A percentile compares a stretch with the other conserved stretches of the same genome.
These are phyloP conservation scores for Sclerospora graminicola DNA, from an alignment of 352 stramenopile species.

Conservation along the genomic window DNA sequence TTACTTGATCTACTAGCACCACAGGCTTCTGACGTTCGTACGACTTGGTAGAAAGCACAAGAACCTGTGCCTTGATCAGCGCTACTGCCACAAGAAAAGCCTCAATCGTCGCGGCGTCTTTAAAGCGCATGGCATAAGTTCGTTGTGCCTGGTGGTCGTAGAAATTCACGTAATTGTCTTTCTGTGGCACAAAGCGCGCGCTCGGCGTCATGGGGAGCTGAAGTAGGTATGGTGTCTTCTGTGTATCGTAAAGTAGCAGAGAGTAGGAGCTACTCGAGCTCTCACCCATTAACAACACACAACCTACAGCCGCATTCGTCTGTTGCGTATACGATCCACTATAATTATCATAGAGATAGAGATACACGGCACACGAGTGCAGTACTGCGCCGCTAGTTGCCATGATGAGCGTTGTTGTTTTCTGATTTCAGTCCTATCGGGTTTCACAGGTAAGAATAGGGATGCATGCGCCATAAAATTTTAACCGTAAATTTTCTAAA, in stretches of 20 bases:
- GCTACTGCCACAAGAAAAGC: conserved; percentile 43
- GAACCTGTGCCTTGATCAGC: conserved; percentile 42
- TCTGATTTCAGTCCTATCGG: not conserved
- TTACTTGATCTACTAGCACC: conserved; percentile 39
- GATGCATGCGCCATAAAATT: too few species aligned
- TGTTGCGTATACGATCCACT: conserved; percentile 43
- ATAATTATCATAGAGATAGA: conserved; percentile 51
- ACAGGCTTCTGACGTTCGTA: conserved; percentile 9
- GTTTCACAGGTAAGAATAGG: not conserved
- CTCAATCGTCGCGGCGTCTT: conserved; percentile 25
- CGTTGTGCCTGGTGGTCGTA: conserved; percentile 33
- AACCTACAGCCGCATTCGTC: conserved; percentile 50
- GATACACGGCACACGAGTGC: conserved; percentile 60
- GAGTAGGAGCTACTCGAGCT: conserved; percentile 23
- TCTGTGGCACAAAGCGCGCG: conserved; percentile 46
- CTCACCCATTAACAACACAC: conserved; percentile 33
- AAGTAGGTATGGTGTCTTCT: conserved; percentile 56
- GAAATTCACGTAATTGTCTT: conserved; percentile 70
- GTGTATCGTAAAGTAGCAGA: conserved; percentile 60
- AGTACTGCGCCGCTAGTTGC: conserved; percentile 37
- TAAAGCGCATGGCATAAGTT: conserved; percentile 74
- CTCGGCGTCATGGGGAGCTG: conserved; percentile 27
- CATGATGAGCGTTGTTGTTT: conserved; percentile 14
- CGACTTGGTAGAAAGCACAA: conserved; percentile 17
- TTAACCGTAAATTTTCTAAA: too few species aligned